These are phyloP conservation scores for Nematocida sp. DNA, from an alignment of 371 early-diverging fungal genomes.

Conservation along the genomic window DNA sequence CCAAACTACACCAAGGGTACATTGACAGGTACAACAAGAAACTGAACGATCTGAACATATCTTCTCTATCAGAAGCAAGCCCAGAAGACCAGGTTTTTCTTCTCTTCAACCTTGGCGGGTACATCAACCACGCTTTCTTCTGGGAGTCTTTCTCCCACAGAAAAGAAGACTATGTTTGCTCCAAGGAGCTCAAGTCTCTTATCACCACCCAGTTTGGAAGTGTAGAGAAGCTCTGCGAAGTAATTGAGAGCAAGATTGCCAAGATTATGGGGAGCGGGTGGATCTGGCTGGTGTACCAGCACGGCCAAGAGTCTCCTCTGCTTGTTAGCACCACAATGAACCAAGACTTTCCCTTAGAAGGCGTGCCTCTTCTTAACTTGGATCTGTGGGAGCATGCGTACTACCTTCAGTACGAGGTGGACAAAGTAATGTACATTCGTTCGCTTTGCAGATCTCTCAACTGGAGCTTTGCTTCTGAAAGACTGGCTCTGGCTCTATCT, in stretches of 20 bases:
- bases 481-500: neutral
- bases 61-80: neutral
- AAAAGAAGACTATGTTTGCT: neutral
- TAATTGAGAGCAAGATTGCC: neutral
- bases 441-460: conserved; percentile 1
- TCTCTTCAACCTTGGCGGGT: conserved; percentile 36
- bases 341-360: conserved; percentile 31
- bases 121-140: conserved; percentile 40
- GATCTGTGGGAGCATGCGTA: conserved; percentile 50
- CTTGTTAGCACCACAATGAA: conserved; percentile 23
- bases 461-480: conserved; percentile 36
- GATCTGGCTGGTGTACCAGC: conserved; percentile 39
- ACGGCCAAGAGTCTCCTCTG: neutral
- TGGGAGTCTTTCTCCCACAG: conserved; percentile 23
- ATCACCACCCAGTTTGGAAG: conserved; percentile 9
- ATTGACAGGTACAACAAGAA: conserved; percentile 36
- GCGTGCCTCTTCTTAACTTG: conserved; percentile 30
- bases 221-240: neutral
- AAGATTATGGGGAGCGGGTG: conserved; percentile 40
- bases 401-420: conserved; percentile 23
- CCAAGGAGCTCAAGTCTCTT: neutral
- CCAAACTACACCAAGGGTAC: conserved; percentile 44
- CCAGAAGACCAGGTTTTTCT: conserved; percentile 15
- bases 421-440: conserved; percentile 15
- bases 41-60: neutral